A percentile compares a stretch with the other conserved stretches of the same genome.
Evolutionary conservation across 371 early-diverging fungal genomes (phyloP).

Genomic region (Mortierella sp.): DNA sequence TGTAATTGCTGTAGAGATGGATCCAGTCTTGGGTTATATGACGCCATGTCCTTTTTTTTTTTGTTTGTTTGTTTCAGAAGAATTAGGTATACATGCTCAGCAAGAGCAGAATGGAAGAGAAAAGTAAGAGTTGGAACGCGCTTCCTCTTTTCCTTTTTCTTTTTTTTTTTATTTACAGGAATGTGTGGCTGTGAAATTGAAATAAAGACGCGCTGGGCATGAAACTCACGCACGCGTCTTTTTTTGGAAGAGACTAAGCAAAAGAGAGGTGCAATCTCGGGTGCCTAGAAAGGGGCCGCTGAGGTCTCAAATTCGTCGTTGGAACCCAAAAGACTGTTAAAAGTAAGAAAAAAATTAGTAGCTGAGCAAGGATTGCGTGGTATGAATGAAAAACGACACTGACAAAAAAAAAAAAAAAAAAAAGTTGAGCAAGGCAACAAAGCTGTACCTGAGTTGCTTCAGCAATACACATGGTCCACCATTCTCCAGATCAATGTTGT

Average conservation of each 20-base stretch:
- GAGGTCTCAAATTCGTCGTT: slow-evolving; percentile 6
- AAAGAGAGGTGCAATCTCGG: not conserved
- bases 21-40: too few species aligned
- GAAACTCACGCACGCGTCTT: not conserved
- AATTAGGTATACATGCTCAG: too few species aligned
- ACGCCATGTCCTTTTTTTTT: not conserved
- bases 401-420: not conserved
- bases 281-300: not conserved
- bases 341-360: not conserved
- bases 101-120: not conserved
- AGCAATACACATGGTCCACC: slow-evolving; percentile 92
- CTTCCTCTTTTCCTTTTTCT: not conserved
- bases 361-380: not conserved
- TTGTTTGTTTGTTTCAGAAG: not conserved
- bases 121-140: not conserved
- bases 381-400: slow-evolving; percentile 1
- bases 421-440: not conserved
- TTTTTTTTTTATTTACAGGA: slow-evolving; percentile 11
- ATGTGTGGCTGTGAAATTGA: not conserved
- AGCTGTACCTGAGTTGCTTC: slow-evolving; percentile 76
- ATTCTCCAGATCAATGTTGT: slow-evolving; percentile 87
- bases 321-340: slow-evolving; percentile 2
- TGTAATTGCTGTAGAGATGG: slow-evolving; percentile 1
- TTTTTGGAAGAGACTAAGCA: not conserved
- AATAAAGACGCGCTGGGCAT: not conserved